These are phyloP conservation scores for Ceratonia siliqua DNA, from an alignment of 306 rosid species.

Conservation along the genomic window DNA sequence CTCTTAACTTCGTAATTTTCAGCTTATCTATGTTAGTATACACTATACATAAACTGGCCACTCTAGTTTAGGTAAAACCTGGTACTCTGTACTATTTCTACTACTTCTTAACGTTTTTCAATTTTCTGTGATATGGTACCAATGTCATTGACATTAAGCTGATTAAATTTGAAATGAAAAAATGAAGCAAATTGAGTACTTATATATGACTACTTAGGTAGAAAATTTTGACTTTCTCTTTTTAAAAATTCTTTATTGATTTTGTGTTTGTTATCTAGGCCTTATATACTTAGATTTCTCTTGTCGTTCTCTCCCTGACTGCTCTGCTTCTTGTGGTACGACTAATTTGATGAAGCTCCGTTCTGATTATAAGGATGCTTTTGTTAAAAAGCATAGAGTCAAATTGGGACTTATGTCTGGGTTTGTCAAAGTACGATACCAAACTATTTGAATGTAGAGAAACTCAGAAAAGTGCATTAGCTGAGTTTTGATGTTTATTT, in stretches of 20 bases:
- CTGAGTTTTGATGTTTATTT: slow-evolving; percentile 14
- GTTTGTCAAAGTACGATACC: slow-evolving; percentile 54
- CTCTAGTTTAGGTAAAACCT: not conserved
- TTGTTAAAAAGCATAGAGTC: slow-evolving; percentile 63
- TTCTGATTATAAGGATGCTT: slow-evolving; percentile 63
- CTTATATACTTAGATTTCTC: not conserved
- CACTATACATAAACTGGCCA: not conserved
- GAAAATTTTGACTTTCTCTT: slow-evolving; percentile 13
- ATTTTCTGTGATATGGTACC: no score
- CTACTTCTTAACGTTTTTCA: not conserved
- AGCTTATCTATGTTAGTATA: not conserved
- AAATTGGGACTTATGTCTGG: slow-evolving; percentile 70
- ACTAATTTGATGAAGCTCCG: slow-evolving; percentile 68
- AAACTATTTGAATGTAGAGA: slow-evolving; percentile 17
- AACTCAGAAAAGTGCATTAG: not conserved
- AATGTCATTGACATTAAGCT: no score
- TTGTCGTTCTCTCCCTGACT: slow-evolving; percentile 33
- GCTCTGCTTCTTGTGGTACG: slow-evolving; percentile 49
- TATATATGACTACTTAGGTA: no score
- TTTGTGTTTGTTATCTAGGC: not conserved
- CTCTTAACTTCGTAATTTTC: no score
- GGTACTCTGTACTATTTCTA: not conserved
- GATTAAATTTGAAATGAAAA: no score
- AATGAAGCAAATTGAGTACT: no score
- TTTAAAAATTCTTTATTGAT: slow-evolving; percentile 14